Base-by-base conservation (phyloP, 2,329 filamentous ascomycete genomes). In the Periconia digitata region DNA sequence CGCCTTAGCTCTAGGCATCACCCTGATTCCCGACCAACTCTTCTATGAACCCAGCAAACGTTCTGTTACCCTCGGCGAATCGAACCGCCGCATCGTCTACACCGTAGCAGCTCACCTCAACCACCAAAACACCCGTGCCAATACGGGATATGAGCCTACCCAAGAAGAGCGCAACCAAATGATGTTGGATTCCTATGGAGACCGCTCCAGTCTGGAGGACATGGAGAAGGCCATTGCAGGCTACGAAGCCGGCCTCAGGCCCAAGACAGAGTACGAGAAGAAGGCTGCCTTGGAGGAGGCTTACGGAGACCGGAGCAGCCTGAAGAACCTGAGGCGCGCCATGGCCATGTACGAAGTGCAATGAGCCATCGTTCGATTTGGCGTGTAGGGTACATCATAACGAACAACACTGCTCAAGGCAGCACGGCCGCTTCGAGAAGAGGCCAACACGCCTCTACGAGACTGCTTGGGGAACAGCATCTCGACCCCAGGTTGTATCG, bases 211-310 rank as follows among this genome's bases (percentile, higher is more conserved):
- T 16, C 52, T 69, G n/a, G 62, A 66, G 35, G 64, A 67, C 34
- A 67, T 67, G 62, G 63, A 67, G 47, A 46, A 61, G 37, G 66
- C 62, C 1, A 57, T 67, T 29, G 62, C 60, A 2, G 62, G 62
- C 6, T 43, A 67, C n/a, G 58, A 62, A 22, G 49, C 53, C 5
- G 37, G 40, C 29, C 18, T 47, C 55, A 72, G 50, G 55, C 42
- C 49, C 21, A 70, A 42, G 54, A 58, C 50, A 18, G 46, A 70
- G 2, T 61, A 70, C 1, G 67, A 69, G 21, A 67, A 59, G 43
- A 74, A 75, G 45, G 62, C 62, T 40, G 59, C 67, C 5, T 53
- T 77, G n/a, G 72, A 76, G 69, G 73, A 77, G 29, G 73, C 75
- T 2, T 78, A 77, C 45, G 75, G 75, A 12, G 72, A 72, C 44